Percentiles rank a stretch among this genome's conserved stretches.
Conservation (phyloP, 805 yeast species). For the Candida yuanshanica region DNA sequence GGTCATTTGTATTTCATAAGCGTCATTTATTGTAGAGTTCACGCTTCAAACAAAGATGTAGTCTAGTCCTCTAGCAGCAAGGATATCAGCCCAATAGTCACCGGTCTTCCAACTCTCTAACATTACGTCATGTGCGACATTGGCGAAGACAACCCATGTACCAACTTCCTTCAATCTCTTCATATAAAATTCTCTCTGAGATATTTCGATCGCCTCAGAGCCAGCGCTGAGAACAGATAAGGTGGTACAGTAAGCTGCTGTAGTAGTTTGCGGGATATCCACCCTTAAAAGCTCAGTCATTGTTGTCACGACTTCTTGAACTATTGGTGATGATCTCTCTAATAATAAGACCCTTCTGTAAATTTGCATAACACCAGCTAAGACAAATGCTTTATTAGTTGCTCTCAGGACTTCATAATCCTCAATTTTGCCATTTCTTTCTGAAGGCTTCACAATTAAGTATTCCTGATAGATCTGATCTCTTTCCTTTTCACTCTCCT, state of each 20-base stretch:
- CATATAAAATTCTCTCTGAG: constrained; percentile 28
- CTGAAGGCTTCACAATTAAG: constrained; percentile 7
- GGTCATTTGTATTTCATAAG: neutral
- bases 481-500: constrained; percentile 22
- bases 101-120: constrained; percentile 47
- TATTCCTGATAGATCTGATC: constrained; percentile 17
- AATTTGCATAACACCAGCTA: constrained; percentile 50
- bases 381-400: constrained; percentile 47
- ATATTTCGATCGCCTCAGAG: constrained; percentile 40
- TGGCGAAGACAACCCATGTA: constrained; percentile 15
- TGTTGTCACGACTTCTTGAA: constrained; percentile 35
- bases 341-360: constrained; percentile 52
- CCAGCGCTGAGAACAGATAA: constrained; percentile 50
- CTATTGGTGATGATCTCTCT: constrained; percentile 39
- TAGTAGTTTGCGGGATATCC: constrained; percentile 36
- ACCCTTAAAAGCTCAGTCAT: constrained; percentile 30
- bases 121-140: constrained; percentile 33
- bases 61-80: constrained; percentile 37
- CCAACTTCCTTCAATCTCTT: constrained; percentile 37
- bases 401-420: constrained; percentile 31
- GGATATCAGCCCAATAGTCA: constrained; percentile 46
- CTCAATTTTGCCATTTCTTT: constrained; percentile 1
- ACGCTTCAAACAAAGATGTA: constrained; percentile 40
- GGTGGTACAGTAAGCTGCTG: constrained; percentile 48
- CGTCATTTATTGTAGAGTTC: neutral